These are phyloP conservation scores for Astragalus membranaceus DNA, from an alignment of 306 rosid species.

Conservation along the genomic window DNA sequence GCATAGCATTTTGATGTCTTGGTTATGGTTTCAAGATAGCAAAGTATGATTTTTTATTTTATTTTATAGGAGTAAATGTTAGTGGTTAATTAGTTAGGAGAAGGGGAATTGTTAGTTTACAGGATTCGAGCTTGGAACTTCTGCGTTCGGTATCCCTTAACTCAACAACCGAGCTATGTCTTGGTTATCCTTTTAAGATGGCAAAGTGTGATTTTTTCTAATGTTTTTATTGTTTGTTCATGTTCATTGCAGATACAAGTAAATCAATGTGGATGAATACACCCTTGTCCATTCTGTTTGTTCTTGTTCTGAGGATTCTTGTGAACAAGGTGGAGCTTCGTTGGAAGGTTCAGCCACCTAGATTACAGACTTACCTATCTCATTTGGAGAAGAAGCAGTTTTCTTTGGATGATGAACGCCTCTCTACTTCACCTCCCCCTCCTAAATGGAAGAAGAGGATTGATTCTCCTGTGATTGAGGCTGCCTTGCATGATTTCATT, in stretches of 20 bases:
- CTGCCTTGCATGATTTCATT: conserved; percentile 67
- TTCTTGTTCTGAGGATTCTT: conserved; percentile 55
- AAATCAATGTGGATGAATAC: conserved; percentile 97
- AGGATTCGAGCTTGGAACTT: too few relatives aligned
- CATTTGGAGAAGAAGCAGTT: conserved; percentile 88
- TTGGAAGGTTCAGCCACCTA: conserved; percentile 56
- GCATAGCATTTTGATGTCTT: not conserved
- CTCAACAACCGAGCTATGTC: too few relatives aligned
- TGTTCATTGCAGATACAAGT: conserved; percentile 67
- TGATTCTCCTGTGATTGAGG: conserved; percentile 73
- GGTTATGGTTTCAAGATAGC: not conserved
- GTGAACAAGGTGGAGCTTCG: conserved; percentile 67
- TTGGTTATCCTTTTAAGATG: too few relatives aligned
- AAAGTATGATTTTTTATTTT: not conserved
- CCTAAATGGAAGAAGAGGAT: conserved; percentile 86
- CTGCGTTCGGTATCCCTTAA: too few relatives aligned
- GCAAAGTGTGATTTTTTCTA: too few relatives aligned
- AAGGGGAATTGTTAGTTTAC: too few relatives aligned
- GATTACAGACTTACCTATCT: conserved; percentile 55
- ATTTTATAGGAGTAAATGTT: too few relatives aligned
- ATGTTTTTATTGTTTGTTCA: not conserved
- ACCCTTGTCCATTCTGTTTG: conserved; percentile 70
- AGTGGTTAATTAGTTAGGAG: too few relatives aligned
- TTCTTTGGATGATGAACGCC: conserved; percentile 56
- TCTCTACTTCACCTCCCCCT: conserved; percentile 46